Evolutionary conservation across 140 eudicot genomes (phyloP).

Genomic region (Senecio squalidus): DNA sequence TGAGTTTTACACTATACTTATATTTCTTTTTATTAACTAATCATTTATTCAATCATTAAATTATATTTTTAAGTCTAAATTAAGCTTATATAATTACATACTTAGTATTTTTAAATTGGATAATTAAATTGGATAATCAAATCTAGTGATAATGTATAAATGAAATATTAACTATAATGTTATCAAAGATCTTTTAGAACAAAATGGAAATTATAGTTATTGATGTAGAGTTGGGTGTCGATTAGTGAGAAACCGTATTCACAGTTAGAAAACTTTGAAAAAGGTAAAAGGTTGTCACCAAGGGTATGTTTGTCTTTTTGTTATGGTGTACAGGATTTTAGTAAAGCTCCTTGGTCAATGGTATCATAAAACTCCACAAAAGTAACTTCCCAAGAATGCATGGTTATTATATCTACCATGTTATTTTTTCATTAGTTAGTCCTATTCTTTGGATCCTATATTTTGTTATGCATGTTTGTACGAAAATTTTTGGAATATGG

Average conservation of each 20-base stretch:
- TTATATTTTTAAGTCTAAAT: no score
- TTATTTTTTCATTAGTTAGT: conserved; percentile 6
- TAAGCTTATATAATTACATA: no score
- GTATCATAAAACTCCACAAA: conserved; percentile 20
- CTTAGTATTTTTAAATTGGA: no score
- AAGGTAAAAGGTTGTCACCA: conserved; percentile 86
- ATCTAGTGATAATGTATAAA: no score
- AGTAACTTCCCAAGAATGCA: conserved; percentile 19
- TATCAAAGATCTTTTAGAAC: background rate
- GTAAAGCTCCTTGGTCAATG: conserved; percentile 29
- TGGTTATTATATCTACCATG: conserved; percentile 21
- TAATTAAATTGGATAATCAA: no score
- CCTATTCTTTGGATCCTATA: conserved; percentile 16
- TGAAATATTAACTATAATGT: background rate
- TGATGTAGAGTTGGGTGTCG: background rate
- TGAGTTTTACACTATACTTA: no score
- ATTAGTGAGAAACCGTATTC: conserved; percentile 10
- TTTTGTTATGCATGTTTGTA: conserved; percentile 8
- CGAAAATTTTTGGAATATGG: conserved; percentile 20
- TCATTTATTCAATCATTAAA: no score
- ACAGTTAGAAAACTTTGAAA: conserved; percentile 27
- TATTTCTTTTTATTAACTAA: no score
- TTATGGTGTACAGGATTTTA: conserved; percentile 16
- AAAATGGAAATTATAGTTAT: background rate
- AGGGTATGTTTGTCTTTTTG: conserved; percentile 70